A percentile compares a stretch with the other conserved stretches of the same genome.
These are phyloP conservation scores for Tetrahymena malaccensis DNA, from an alignment of 73 alveolate species.

Conservation along the genomic window DNA sequence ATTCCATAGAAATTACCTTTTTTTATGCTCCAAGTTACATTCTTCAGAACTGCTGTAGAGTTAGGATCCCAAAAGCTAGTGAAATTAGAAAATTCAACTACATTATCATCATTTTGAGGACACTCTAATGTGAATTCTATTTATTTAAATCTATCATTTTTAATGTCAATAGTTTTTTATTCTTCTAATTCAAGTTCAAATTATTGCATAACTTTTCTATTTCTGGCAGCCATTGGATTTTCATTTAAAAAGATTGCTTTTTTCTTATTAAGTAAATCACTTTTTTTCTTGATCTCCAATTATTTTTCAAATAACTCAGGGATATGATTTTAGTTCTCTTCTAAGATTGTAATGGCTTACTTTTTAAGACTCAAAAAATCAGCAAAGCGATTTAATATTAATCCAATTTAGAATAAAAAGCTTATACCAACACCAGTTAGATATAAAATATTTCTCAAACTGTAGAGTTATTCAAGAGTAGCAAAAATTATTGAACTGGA, in stretches of 20 bases:
- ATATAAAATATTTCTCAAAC: not conserved
- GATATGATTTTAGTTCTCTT: not conserved
- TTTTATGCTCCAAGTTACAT: constrained; percentile 21
- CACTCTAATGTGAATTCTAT: not conserved
- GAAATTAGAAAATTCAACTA: not conserved
- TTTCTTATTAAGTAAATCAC: not conserved
- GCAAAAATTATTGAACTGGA: not conserved
- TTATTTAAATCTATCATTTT: not conserved
- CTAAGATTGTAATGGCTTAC: not conserved
- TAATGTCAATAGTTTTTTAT: not conserved
- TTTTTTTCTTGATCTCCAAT: not conserved
- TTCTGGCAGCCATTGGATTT: not conserved
- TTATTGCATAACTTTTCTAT: not conserved
- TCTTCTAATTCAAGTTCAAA: not conserved
- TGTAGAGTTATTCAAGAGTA: not conserved
- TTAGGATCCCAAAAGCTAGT: not conserved
- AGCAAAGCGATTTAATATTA: not conserved
- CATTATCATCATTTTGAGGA: not conserved
- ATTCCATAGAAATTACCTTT: constrained; percentile 25
- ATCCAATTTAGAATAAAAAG: not conserved
- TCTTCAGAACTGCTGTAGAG: not conserved
- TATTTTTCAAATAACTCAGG: not conserved
- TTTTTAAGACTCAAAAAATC: not conserved
- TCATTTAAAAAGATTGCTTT: not conserved
- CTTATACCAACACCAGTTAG: not conserved